phyloP scores from a whole-genome alignment of 2,329 filamentous ascomycete genomes.

The Dendrostoma leiphaemia region DNA sequence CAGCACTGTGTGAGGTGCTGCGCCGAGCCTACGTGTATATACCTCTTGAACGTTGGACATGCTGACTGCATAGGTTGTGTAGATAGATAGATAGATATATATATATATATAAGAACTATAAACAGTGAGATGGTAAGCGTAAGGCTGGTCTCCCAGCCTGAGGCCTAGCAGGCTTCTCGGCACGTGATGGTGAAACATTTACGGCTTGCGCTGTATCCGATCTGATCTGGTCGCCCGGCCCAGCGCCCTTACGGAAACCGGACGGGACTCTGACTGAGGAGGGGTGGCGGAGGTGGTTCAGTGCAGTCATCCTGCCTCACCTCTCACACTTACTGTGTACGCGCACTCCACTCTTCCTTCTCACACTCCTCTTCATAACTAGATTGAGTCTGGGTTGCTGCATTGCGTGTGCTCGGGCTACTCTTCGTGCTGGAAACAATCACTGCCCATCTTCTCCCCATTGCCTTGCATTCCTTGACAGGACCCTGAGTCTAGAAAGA shows the following conservation, averaged over 20 bases:
- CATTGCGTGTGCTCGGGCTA: background rate
- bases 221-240: background rate
- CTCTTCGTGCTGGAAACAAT: background rate
- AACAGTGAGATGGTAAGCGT: no score
- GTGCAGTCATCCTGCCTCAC: conserved; percentile 6
- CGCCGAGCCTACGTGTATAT: no score
- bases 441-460: background rate
- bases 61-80: no score
- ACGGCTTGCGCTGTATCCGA: conserved; percentile 8
- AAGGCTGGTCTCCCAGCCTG: background rate
- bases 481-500: conserved; percentile 6
- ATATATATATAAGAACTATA: no score
- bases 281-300: background rate
- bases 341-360: no score
- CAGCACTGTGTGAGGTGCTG: no score
- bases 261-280: background rate
- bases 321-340: no score
- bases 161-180: background rate
- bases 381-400: background rate
- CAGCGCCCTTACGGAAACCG: no score
- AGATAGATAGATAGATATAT: no score
- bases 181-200: conserved; percentile 15
- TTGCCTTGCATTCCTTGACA: background rate
- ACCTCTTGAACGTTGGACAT: no score
- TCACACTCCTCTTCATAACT: background rate